Base-by-base conservation (phyloP, 2,329 filamentous ascomycete species). In the Blumeria hordei region DNA sequence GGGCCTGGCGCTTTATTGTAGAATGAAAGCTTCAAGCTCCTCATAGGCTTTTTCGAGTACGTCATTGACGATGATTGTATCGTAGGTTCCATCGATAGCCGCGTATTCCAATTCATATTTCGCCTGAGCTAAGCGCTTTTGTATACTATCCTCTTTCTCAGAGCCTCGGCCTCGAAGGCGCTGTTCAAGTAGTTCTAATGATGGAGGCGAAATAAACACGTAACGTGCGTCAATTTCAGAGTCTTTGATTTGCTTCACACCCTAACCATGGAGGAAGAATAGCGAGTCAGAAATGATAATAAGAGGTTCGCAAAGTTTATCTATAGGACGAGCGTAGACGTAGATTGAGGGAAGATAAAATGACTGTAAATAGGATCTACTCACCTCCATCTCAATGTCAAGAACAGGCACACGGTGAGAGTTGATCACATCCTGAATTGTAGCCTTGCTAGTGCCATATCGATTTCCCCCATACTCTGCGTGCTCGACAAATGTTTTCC, bases 321-420 rank as follows among this genome's bases (percentile, higher is more conserved):
- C 16, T 43, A 4, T 12, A 16, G 39, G 16, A 16, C 12, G 16
- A 43, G 39, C 12, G 16, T 14, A 16, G 39, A 43, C 39, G 4
- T 14, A 16, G 39, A 43, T 14, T 12, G 3, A 11, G 44, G 12
- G 28, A 54, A 18, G 33, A 34, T 35, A 33, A 9, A 54, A 36
- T 43, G 7, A 53, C 36, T 44, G 43, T 32, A 12, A 35, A 11
- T n/a, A 54, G 47, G 47, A 51, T 35, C 9, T 55, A 60, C 70
- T 36, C 66, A 83, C 81, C 77, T 94, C 88, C 86, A 95, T 94
- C 74, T 95, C 90, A 65, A 95, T 96, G 67, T 96, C 90, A 61
- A 95, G 71, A 51, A 95, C 80, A 58, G 88, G 90, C 44, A 88
- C 78, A 63, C 74, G 75, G 16, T 80, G 82, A 69, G 81, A 78